These are phyloP conservation scores for Plantago coronopus DNA, from an alignment of 305 asterid species.

Conservation along the genomic window DNA sequence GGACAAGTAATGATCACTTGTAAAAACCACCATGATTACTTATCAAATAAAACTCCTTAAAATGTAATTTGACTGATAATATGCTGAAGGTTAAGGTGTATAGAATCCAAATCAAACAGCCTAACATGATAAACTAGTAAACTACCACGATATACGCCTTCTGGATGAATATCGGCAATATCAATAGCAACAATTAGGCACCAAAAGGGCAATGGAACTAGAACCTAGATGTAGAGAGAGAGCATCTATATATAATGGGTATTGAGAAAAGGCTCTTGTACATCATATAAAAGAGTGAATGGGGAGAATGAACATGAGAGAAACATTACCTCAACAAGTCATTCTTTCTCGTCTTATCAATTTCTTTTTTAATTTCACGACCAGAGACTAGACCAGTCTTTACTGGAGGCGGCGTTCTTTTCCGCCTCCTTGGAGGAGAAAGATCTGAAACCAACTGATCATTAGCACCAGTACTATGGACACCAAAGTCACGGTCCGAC, in stretches of 20 bases:
- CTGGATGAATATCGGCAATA: neutral
- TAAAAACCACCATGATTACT: too few relatives aligned
- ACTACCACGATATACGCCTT: neutral
- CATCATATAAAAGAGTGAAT: neutral
- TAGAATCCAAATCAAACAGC: neutral
- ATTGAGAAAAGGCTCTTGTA: neutral
- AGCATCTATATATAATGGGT: neutral
- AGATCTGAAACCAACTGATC: slow-evolving; percentile 40
- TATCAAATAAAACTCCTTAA: too few relatives aligned
- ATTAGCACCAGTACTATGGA: slow-evolving; percentile 9
- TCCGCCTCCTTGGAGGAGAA: slow-evolving; percentile 62
- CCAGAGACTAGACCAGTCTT: slow-evolving; percentile 78
- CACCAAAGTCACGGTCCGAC: slow-evolving; percentile 18
- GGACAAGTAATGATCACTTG: too few relatives aligned
- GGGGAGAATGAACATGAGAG: slow-evolving; percentile 4
- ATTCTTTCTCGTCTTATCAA: slow-evolving; percentile 48
- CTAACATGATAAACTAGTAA: neutral
- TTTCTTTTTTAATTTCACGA: slow-evolving; percentile 59
- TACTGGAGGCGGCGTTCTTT: slow-evolving; percentile 32
- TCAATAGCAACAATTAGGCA: neutral
- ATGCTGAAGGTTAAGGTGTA: neutral
- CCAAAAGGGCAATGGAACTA: too few relatives aligned
- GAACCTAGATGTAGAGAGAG: neutral
- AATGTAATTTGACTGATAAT: too few relatives aligned
- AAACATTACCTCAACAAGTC: slow-evolving; percentile 66